Conservation (phyloP, 306 rosid genomes). For the Medicago arabica region DNA sequence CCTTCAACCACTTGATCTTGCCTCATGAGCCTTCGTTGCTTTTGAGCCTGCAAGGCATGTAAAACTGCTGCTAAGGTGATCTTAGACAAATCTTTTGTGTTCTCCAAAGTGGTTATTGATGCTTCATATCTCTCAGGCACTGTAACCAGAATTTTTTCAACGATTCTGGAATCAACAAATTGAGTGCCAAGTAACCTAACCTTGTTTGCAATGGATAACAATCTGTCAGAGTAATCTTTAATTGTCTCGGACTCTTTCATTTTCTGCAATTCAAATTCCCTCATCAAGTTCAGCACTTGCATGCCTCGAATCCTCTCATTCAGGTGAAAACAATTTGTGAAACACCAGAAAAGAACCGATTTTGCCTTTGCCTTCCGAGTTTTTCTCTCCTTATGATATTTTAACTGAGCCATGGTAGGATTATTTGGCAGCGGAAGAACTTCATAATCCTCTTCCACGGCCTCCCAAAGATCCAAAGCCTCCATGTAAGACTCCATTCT, state of each 20-base stretch:
- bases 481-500: not conserved
- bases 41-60: not conserved
- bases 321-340: no score
- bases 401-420: not conserved
- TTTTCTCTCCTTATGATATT: not conserved
- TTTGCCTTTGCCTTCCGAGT: not conserved
- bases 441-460: not conserved
- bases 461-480: not conserved
- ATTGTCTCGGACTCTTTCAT: not conserved
- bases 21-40: not conserved
- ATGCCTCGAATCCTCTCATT: no score
- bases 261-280: no score
- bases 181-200: not conserved
- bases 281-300: no score
- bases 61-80: not conserved
- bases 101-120: not conserved
- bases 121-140: conserved; percentile 1
- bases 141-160: not conserved
- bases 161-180: not conserved
- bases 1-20: conserved; percentile 3
- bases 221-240: not conserved
- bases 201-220: not conserved
- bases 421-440: not conserved
- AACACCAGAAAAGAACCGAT: not conserved
- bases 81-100: not conserved